phyloP scores from a whole-genome alignment of 495 filamentous ascomycete genomes.

The Penicillium antarcticum region DNA sequence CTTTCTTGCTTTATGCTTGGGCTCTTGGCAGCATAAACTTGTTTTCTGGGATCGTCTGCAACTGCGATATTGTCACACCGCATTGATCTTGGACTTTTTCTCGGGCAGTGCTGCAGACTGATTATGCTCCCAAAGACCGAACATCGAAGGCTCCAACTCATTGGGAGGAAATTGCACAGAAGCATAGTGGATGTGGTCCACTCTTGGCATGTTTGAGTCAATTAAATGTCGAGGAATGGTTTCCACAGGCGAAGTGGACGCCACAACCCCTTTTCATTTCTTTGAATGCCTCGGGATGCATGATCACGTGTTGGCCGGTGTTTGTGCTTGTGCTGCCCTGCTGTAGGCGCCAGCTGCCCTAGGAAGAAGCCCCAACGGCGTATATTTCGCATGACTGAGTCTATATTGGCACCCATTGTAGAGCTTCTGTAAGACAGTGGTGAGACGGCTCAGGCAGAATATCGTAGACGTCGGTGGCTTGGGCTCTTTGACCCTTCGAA shows the following conservation, averaged over 20 bases:
- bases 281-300: not conserved
- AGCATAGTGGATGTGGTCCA: constrained; percentile 1
- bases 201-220: constrained; percentile 1
- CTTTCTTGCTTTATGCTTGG: constrained; percentile 1
- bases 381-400: not conserved
- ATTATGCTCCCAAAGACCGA: not conserved
- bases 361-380: not conserved
- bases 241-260: not conserved
- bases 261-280: constrained; percentile 2
- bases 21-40: constrained; percentile 1
- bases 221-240: not conserved
- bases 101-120: constrained; percentile 3
- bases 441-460: not conserved
- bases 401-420: not conserved
- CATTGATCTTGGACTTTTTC: not conserved
- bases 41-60: not conserved
- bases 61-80: not conserved
- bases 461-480: not conserved
- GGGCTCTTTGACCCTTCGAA: not conserved
- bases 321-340: not conserved
- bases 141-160: not conserved
- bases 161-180: not conserved
- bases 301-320: constrained; percentile 1
- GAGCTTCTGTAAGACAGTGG: not conserved
- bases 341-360: not conserved